Evolutionary conservation across 2,329 filamentous ascomycete genomes (phyloP), one percentile per base, ranked within the genome.

Genomic region (Salinomyces thailandicus): DNA sequence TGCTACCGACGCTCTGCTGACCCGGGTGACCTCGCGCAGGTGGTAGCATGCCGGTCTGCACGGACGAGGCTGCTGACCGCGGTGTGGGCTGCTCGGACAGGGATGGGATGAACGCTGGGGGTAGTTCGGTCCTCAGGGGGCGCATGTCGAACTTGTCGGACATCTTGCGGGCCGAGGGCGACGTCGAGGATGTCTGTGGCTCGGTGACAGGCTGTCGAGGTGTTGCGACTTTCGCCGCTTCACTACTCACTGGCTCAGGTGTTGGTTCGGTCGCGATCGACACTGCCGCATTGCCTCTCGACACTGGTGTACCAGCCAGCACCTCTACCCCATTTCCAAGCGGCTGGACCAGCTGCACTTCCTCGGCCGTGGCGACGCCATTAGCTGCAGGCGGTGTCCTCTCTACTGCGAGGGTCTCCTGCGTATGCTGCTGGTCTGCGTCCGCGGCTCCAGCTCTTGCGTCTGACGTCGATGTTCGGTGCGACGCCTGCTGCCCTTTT

Each of bases 31-130:
- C 22, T 26, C n/a, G 22, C 9, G 9, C 22, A 9, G 22, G 22
- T 26, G 22, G 22, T 26, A n/a, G 9, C 9, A n/a, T 8, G 22
- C 9, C 9, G 4, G 42, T 33, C 33, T 51, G 46, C 13, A 36
- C 37, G 24, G 50, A 45, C 13, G 48, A 50, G 2, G 39, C 31
- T 2, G 44, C 45, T 5, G 47, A 51, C 5, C 48, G 44, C 12
- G 48, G 47, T 15, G 46, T 50, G 9, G 48, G 38, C 24, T 51
- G 47, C 8, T 45, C 49, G 11, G 41, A 9, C 15, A 18, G 44
- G 7, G 49, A 49, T 18, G 53, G 52, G 11, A 55, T 43, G 28
- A 57, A 57, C 14, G 48, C 49, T 7, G 54, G 53, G 18, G 53
- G 54, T 4, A 57, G 46, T 35, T 51, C 52, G 7, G 52, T 52